Evolutionary conservation across 164 flowering plant genomes (phyloP).

Genomic region (Tetrastigma voinierianum): DNA sequence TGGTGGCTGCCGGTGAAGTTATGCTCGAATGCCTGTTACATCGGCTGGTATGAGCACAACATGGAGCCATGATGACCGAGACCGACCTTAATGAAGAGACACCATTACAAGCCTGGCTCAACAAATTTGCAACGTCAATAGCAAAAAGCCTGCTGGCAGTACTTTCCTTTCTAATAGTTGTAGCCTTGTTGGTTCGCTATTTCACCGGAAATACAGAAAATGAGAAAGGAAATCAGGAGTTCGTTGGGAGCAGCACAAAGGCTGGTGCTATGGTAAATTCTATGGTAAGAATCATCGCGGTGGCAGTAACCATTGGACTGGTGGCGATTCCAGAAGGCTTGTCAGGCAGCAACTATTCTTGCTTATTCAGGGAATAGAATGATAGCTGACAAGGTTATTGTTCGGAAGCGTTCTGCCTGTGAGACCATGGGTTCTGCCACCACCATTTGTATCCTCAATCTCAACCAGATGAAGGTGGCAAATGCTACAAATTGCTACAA

Average conservation of each 20-base stretch:
- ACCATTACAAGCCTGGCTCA: constrained; percentile 56
- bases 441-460: constrained; percentile 30
- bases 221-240: constrained; percentile 43
- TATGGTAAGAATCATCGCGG: constrained; percentile 24
- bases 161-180: constrained; percentile 39
- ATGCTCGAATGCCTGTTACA: constrained; percentile 51
- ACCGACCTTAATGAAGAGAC: constrained; percentile 41
- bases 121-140: constrained; percentile 51
- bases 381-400: constrained; percentile 36
- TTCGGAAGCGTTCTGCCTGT: constrained; percentile 34
- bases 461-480: no score
- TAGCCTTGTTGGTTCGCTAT: constrained; percentile 29
- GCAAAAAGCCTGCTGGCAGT: constrained; percentile 48
- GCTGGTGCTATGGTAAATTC: constrained; percentile 32
- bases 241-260: constrained; percentile 32
- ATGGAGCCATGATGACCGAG: constrained; percentile 62
- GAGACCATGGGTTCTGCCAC: constrained; percentile 36
- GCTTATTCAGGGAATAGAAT: constrained; percentile 41
- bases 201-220: constrained; percentile 35
- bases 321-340: constrained; percentile 38
- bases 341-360: constrained; percentile 26
- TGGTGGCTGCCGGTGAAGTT: constrained; percentile 49
- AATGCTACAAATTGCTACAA: no score
- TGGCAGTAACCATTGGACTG: constrained; percentile 30
- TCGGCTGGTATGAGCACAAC: constrained; percentile 40